These are phyloP conservation scores for Vitis cinerea DNA, from an alignment of 164 flowering plant genomes.

Conservation along the genomic window DNA sequence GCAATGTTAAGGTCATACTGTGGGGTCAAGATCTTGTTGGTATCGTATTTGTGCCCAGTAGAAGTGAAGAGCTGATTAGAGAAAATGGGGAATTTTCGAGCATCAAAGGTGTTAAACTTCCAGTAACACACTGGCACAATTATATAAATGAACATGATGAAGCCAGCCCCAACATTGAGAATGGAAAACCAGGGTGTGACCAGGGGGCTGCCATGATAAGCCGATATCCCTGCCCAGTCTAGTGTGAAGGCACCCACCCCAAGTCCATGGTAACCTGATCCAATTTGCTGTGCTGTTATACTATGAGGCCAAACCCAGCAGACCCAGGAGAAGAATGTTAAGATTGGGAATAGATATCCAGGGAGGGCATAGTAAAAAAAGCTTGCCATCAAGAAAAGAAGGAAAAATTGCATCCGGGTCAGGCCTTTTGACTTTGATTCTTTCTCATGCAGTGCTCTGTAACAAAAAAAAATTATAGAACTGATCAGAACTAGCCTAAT, in stretches of 20 bases:
- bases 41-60: conserved; percentile 69
- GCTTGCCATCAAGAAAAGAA: conserved; percentile 65
- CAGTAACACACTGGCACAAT: conserved; percentile 87
- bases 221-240: conserved; percentile 97
- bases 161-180: conserved; percentile 67
- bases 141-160: conserved; percentile 85
- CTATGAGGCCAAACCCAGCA: conserved; percentile 88
- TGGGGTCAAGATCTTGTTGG: conserved; percentile 76
- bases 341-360: conserved; percentile 80
- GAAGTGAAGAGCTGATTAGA: conserved; percentile 74
- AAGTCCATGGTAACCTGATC: conserved; percentile 89
- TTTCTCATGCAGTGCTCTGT: conserved; percentile 93
- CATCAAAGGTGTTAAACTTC: conserved; percentile 83
- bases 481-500: background rate
- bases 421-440: conserved; percentile 54
- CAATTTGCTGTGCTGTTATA: conserved; percentile 91
- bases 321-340: conserved; percentile 95
- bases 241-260: conserved; percentile 92
- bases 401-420: conserved; percentile 84
- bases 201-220: conserved; percentile 94
- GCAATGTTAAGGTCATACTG: conserved; percentile 65
- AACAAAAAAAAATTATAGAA: background rate
- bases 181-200: conserved; percentile 84
- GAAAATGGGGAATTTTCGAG: conserved; percentile 83
- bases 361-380: conserved; percentile 79